These are phyloP conservation scores for Coelastrella sp. DNA, from an alignment of 139 green algal species.

Conservation along the genomic window DNA sequence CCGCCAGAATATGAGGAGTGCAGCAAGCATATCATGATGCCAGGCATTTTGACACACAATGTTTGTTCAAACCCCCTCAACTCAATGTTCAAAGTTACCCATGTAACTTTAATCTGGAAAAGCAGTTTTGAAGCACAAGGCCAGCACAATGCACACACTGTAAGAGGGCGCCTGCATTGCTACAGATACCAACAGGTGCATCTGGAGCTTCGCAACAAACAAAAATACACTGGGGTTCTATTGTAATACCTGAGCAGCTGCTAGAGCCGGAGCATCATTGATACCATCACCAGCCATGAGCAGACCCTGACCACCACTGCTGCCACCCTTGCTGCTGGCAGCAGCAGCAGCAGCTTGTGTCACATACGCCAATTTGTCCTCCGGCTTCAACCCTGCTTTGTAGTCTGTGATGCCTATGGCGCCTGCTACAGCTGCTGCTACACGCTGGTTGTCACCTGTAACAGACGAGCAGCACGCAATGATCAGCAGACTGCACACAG, in stretches of 20 bases:
- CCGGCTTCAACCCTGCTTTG: slow-evolving; percentile 73
- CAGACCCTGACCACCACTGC: slow-evolving; percentile 52
- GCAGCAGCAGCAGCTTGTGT: slow-evolving; percentile 37
- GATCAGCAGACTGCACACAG: slow-evolving; percentile 2
- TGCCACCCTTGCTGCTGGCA: not conserved
- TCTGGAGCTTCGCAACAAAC: no score
- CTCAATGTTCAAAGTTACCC: no score
- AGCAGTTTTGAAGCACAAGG: no score
- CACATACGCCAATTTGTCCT: slow-evolving; percentile 78
- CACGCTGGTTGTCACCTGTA: slow-evolving; percentile 85
- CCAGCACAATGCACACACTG: no score
- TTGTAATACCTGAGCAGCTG: slow-evolving; percentile 73
- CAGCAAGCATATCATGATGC: no score
- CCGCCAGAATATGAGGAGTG: no score
- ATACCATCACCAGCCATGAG: slow-evolving; percentile 89
- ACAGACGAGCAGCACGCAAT: slow-evolving; percentile 55
- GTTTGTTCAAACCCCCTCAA: no score
- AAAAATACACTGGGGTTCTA: no score
- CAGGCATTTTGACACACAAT: no score
- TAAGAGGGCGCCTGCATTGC: no score
- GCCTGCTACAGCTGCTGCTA: slow-evolving; percentile 60
- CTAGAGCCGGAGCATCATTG: slow-evolving; percentile 84
- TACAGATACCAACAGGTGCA: no score
- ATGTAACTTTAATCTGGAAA: no score
- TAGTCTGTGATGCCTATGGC: slow-evolving; percentile 73